Evolutionary conservation across 2,329 filamentous ascomycete species (phyloP), one percentile per base, ranked within the genome.

Genomic region (Curvularia lunata): DNA sequence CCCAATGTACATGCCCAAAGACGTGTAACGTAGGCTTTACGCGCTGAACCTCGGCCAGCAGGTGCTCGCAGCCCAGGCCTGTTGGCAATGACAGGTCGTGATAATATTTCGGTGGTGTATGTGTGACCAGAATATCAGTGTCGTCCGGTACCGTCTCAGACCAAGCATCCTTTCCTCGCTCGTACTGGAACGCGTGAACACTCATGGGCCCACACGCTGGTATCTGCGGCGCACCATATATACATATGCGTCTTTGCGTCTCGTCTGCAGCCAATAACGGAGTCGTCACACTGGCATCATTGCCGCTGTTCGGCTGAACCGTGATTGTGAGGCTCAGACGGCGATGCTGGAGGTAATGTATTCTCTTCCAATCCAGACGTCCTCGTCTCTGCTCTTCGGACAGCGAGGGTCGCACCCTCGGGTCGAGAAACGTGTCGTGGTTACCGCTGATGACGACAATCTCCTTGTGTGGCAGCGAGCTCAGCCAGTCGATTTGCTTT

Each of bases 371-470:
- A 66, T 91, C 81, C 16, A 93, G 81, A 28, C 74, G 75, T 1
- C 79, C 77, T n/a, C 80, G 71, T 30, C 82, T 81, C 70, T 91
- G 87, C 45, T 84, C 80, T 9, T 82, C 77, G 1, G 68, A 53
- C 4, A 81, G 61, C 19, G 76, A 77, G 16, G 75, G 76, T 4
- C 90, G 83, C 13, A 86, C 87, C 32, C 82, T 81, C 23, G 85
- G 81, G 75, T 96, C 94, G 60, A 96, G 90, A 80, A 87, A 96
- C 68, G 86, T 88, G 72, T 97, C 94, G 75, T 97, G 94, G 73
- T 97, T 97, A 1, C 94, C 94, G 30, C 87, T 86, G 30, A 98
- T 87, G 34, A 93, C 85, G 23, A 97, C 82, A 76, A 97, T 96
- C 75, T 96, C 84, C 34, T 79, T 78, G 71, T 97, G 92, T 0